Conservation (phyloP, 2,329 filamentous ascomycete species). For the Diplocarpon mali region DNA sequence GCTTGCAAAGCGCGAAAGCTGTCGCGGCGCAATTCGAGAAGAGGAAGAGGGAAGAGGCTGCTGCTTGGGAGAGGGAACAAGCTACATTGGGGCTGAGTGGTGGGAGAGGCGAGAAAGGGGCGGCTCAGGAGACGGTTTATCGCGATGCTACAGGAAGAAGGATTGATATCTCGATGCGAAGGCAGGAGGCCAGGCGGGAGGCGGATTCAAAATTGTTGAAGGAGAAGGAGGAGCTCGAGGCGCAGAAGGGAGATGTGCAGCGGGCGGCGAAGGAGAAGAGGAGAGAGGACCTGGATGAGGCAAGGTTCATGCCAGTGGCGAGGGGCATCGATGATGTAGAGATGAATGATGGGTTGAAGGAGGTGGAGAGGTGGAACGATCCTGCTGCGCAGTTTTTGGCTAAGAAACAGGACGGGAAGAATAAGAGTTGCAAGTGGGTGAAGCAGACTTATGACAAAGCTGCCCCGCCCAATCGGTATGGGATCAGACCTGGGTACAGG, state of each 20-base stretch:
- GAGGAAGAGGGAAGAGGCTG: slow-evolving; percentile 54
- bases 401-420: slow-evolving; percentile 25
- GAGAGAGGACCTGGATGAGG: slow-evolving; percentile 63
- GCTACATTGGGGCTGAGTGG: slow-evolving; percentile 13
- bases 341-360: slow-evolving; percentile 74
- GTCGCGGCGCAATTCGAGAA: slow-evolving; percentile 59
- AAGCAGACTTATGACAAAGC: slow-evolving; percentile 58
- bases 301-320: slow-evolving; percentile 70
- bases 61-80: slow-evolving; percentile 35
- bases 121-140: slow-evolving; percentile 75
- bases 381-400: slow-evolving; percentile 74
- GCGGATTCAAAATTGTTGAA: slow-evolving; percentile 59
- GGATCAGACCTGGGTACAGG: slow-evolving; percentile 79
- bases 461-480: slow-evolving; percentile 83
- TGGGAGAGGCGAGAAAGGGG: slow-evolving; percentile 31
- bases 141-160: slow-evolving; percentile 90
- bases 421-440: slow-evolving; percentile 11
- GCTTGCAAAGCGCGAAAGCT: slow-evolving; percentile 72
- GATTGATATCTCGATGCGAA: slow-evolving; percentile 84
- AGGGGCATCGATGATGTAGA: slow-evolving; percentile 73
- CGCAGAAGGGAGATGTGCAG: slow-evolving; percentile 79
- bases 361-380: slow-evolving; percentile 78
- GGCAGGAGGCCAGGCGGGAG: slow-evolving; percentile 73
- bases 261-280: slow-evolving; percentile 52
- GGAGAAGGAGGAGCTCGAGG: slow-evolving; percentile 55